Evolutionary conservation across 129 eudicot species (phyloP).

Genomic region (Helianthus tuberosus): DNA sequence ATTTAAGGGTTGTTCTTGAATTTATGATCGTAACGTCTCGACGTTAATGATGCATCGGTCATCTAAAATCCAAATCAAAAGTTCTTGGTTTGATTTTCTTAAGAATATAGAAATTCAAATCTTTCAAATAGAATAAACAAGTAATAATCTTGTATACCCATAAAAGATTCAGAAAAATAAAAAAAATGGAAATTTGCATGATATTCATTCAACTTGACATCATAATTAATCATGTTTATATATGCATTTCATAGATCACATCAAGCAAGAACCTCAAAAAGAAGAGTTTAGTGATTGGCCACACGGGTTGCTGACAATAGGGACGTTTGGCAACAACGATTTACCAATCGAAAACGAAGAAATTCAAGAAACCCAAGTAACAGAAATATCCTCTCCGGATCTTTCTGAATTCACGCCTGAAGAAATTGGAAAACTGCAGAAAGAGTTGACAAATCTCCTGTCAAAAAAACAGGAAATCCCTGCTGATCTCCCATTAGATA

Average conservation of each 20-base stretch:
- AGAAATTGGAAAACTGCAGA: constrained; percentile 78
- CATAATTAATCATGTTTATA: not conserved
- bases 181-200: not conserved
- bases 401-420: constrained; percentile 89
- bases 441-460: constrained; percentile 71
- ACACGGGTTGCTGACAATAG: constrained; percentile 76
- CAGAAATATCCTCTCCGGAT: constrained; percentile 64
- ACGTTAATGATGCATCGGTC: too few species aligned
- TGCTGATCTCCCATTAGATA: constrained; percentile 84
- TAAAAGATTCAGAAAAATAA: constrained; percentile 11
- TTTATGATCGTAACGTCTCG: too few species aligned
- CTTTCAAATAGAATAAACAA: not conserved
- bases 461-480: constrained; percentile 59
- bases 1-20: not conserved
- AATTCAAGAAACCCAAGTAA: constrained; percentile 34
- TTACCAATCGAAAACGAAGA: constrained; percentile 38
- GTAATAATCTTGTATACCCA: constrained; percentile 1
- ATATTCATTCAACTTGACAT: not conserved
- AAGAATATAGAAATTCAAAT: not conserved
- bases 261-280: constrained; percentile 52
- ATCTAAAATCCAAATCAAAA: not conserved
- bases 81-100: not conserved
- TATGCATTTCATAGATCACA: constrained; percentile 44
- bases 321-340: constrained; percentile 80
- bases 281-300: constrained; percentile 96